Base-by-base conservation (phyloP, 495 filamentous ascomycete species). In the Xylaria bambusicola region DNA sequence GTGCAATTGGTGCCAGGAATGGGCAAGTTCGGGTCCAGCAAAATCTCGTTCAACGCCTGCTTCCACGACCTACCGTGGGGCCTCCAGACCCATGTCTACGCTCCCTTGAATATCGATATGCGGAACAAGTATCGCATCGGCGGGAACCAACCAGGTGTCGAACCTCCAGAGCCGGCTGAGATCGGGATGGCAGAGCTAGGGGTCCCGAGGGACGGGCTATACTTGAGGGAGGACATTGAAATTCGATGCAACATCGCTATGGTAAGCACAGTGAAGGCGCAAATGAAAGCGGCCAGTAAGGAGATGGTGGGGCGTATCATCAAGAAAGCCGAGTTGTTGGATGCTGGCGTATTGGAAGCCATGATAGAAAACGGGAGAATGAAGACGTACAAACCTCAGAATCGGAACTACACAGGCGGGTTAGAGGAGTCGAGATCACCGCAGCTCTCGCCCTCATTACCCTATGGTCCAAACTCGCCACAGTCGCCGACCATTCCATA, bases 221-320 rank as follows among this genome's bases (percentile, higher is more conserved):
- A 89, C 70, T 68, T 91, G n/a, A 77, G 84, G 15, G 88, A 92
- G 69, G 89, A 91, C 51, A 84, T 90, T 38, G 84, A 89, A 51
- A 85, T 93, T 72, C 81, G 81, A 65, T 88, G 85, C 75, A 91
- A 91, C 62, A 71, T 89, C 33, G 79, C 87, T 56, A 74, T 90
- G 65, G 77, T 84, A 4, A 68, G 75, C 12, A 89, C 90, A 59
- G 88, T 93, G 40, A 90, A 86, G 73, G 78, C 77, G 62, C 87
- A 87, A 58, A 74, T 88, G 60, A 88, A 87, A 66, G 82, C 85
- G 56, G 80, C 86, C 5, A 82, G 86, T 58, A 79, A 76, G 47
- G 79, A 84, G 53, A 80, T 93, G 70, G 85, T 91, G 0, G 74
- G 81, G 56, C 76, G 86, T 15, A 78, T 92, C 54, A 82, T 92